A percentile compares a stretch with the other conserved stretches of the same genome.
These are phyloP conservation scores for Nephelium lappaceum DNA, from an alignment of 345 rosid species.

Conservation along the genomic window DNA sequence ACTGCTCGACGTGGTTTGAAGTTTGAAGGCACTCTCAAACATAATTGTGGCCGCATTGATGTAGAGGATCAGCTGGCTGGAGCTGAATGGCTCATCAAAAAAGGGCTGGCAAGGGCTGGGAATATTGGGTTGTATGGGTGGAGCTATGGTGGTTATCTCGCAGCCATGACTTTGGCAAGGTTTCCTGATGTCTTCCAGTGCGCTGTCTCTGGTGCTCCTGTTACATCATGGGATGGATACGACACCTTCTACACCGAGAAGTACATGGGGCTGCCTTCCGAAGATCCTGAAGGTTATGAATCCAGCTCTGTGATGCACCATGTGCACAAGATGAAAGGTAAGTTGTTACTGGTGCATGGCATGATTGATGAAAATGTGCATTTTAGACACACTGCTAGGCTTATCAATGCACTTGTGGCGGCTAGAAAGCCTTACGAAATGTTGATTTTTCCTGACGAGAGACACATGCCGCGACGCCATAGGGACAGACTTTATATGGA, in stretches of 20 bases:
- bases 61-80: constrained; percentile 85
- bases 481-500: constrained; percentile 85
- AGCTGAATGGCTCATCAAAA: constrained; percentile 78
- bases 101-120: constrained; percentile 69
- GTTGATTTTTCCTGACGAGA: constrained; percentile 83
- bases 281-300: constrained; percentile 42
- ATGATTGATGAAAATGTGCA: constrained; percentile 98
- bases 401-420: constrained; percentile 75
- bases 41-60: constrained; percentile 59
- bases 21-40: constrained; percentile 75
- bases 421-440: constrained; percentile 74
- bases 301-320: constrained; percentile 78
- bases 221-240: constrained; percentile 96
- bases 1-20: constrained; percentile 79
- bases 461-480: constrained; percentile 78
- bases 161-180: constrained; percentile 65
- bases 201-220: constrained; percentile 88
- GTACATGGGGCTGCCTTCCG: constrained; percentile 86
- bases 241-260: constrained; percentile 93
- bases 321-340: constrained; percentile 63
- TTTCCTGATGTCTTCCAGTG: constrained; percentile 73
- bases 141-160: constrained; percentile 98
- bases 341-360: constrained; percentile 76
- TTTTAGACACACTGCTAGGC: constrained; percentile 91
- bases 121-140: constrained; percentile 82